Base-by-base conservation (phyloP, 2,329 filamentous ascomycete species). In the Didymella sp. region DNA sequence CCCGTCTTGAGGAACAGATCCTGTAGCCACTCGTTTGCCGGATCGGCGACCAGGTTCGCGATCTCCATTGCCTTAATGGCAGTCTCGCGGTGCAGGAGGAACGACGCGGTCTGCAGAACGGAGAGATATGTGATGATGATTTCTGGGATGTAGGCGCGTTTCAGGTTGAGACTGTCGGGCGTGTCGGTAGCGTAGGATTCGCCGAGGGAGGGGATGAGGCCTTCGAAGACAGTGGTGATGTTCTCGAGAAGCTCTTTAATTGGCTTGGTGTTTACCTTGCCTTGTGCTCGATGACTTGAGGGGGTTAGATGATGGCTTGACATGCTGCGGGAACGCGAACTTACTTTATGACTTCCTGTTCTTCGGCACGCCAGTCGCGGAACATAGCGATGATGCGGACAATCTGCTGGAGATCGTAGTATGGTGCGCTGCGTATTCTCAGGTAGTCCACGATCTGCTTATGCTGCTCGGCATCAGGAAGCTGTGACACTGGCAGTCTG, bases 31-130 rank as follows among this genome's bases (percentile, higher is more conserved):
- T 59, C 61, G 28, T 68, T 72, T 2, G 59, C 55, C 24, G 65
- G 60, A 13, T 72, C 67, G 2, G 94, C 91, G 47, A 96, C 84
- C 2, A 87, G 73, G 1, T 88, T 87, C 1, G 92, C 88, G 15
- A 99, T 81, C 57, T 96, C 91, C 90, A 99, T 94, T 68, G 89
- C 90, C 71, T 94, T 88, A 24, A 95, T 83, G 17, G 96, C 82
- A 63, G 89, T 85, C 56, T 94, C 90, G 40, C 92, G 87, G 42
- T 87, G 89, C 40, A 96, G 80, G 45, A 86, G 83, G 43, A 87
- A 87, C 3, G 91, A 92, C 0, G 90, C 89, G 70, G 89, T 90
- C 73, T 96, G 90, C 46, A 98, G 80, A 1, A 90, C 88, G 67
- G 85, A 88, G 71, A 95, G 86, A 73, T 95, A 97, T 2, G 90